Percentiles rank a stretch among this genome's conserved stretches.
phyloP scores from a whole-genome alignment of 352 stramenopile species.

The Phytophthora vignae region DNA sequence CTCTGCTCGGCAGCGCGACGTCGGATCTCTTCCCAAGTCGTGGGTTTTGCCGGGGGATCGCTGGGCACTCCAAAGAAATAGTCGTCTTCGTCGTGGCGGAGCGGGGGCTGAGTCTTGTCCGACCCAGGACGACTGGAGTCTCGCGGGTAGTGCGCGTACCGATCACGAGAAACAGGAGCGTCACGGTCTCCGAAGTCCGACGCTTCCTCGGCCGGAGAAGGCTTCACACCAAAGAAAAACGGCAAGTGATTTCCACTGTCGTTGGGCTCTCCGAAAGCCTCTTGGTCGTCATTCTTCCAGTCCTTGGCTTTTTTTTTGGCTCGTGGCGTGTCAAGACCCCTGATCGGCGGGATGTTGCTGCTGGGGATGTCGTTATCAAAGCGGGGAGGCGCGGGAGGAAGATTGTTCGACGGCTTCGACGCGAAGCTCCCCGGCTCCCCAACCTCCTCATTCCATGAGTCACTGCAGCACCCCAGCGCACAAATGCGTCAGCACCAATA shows the following conservation, averaged over 20 bases:
- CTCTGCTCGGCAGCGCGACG: conserved; percentile 55
- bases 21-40: conserved; percentile 84
- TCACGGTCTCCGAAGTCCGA: conserved; percentile 19
- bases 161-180: conserved; percentile 48
- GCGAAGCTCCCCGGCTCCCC: conserved; percentile 10
- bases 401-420: conserved; percentile 17
- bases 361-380: conserved; percentile 24
- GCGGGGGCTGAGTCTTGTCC: conserved; percentile 19
- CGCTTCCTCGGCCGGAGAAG: conserved; percentile 11
- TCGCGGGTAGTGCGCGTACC: conserved; percentile 40
- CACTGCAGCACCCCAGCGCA: conserved; percentile 32
- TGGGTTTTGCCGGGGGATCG: conserved; percentile 45
- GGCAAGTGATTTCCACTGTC: conserved; percentile 31
- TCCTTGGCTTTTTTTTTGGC: conserved; percentile 23
- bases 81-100: conserved; percentile 56
- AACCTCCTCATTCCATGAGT: conserved; percentile 55
- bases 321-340: conserved; percentile 31
- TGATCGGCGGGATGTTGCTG: conserved; percentile 38
- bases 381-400: conserved; percentile 14
- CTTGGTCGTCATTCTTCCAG: conserved; percentile 15
- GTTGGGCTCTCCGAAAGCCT: conserved; percentile 34
- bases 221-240: conserved; percentile 68
- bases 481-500: neutral
- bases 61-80: conserved; percentile 54
- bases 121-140: conserved; percentile 15